A percentile compares a stretch with the other conserved stretches of the same genome.
phyloP scores from a whole-genome alignment of 768 basidiomycete genomes.

The Amanita subjunquillea region DNA sequence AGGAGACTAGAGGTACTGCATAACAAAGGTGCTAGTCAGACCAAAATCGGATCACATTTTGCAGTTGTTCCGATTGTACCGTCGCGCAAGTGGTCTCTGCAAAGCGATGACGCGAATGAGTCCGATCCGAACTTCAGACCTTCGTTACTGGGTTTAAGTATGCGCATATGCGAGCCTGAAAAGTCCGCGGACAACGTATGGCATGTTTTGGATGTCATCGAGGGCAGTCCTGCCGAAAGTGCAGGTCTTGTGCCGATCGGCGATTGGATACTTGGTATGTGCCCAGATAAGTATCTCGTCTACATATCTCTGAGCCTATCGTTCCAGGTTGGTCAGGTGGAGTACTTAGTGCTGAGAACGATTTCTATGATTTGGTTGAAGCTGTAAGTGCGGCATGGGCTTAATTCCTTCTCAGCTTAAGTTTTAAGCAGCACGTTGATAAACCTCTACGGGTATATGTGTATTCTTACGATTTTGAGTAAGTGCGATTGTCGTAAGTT shows the following conservation, averaged over 20 bases:
- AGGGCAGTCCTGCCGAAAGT: slow-evolving; percentile 93
- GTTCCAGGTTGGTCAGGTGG: slow-evolving; percentile 93
- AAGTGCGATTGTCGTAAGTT: slow-evolving; percentile 19
- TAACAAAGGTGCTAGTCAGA: slow-evolving; percentile 8
- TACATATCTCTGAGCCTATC: slow-evolving; percentile 33
- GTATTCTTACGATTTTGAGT: slow-evolving; percentile 97
- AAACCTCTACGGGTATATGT: slow-evolving; percentile 92
- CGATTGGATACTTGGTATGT: slow-evolving; percentile 36
- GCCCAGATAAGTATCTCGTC: neutral
- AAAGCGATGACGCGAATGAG: slow-evolving; percentile 24
- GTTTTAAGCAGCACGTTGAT: slow-evolving; percentile 65
- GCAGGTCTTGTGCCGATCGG: slow-evolving; percentile 92
- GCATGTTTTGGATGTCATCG: slow-evolving; percentile 95
- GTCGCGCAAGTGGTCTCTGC: slow-evolving; percentile 69
- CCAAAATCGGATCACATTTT: slow-evolving; percentile 4
- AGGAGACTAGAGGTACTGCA: slow-evolving; percentile 52
- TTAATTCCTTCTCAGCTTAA: neutral
- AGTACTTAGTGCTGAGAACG: slow-evolving; percentile 80
- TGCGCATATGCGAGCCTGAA: slow-evolving; percentile 89
- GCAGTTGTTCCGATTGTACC: slow-evolving; percentile 79
- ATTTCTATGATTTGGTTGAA: slow-evolving; percentile 95
- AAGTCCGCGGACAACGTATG: slow-evolving; percentile 88
- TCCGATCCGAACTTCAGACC: slow-evolving; percentile 48
- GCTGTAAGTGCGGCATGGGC: slow-evolving; percentile 39
- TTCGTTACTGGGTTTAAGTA: slow-evolving; percentile 86